Base-by-base conservation (phyloP, 1,139 yeast genomes). In the Hemisphaericaspora lyxosophila region DNA sequence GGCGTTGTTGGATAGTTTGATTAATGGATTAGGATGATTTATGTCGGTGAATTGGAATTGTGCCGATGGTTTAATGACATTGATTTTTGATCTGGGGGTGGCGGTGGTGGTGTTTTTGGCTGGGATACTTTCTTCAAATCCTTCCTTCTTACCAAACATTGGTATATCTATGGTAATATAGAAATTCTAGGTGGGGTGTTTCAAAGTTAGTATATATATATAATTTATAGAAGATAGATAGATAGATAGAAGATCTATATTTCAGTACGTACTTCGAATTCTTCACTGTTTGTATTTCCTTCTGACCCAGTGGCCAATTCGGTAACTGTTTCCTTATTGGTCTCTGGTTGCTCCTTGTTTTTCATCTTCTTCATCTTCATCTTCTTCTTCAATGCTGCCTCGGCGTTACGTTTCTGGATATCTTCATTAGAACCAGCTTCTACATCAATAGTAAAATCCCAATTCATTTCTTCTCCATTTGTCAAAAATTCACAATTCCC, bases 391-490 rank as follows among this genome's bases (percentile, higher is more conserved):
- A n/a, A 13, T 7, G 13, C 31, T 8, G 15, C 13, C 5, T 28
- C 15, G 14, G 31, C 60, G 38, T 47, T 54, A 46, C 51, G 50
- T 4, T 78, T 74, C 47, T 70, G 74, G 26, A 82, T 73, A 55
- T 84, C 92, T 39, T 82, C 90, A 41, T 80, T 85, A 1, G 89
- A 82, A 3, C 92, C 92, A 1, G 92, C 90, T 55, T 83, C 90
- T 47, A 76, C 79, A 18, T 74, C 75, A 39, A 61, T 65, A 53
- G 77, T 79, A 64, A 87, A 87, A 48, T 82, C 77, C 96, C 96
- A 87, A 55, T 85, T 85, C 92, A 88, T 85, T 60, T 86, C 95
- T 58, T 87, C 95, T n/a, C 96, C 96, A 7, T 73, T 61, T 2
- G 73, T 58, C 46, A 87, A 67, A 50, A 80, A 85, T 33, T 74